These are phyloP conservation scores for Ananas comosus DNA, from an alignment of 176 grass and related monocot genomes.

Conservation along the genomic window DNA sequence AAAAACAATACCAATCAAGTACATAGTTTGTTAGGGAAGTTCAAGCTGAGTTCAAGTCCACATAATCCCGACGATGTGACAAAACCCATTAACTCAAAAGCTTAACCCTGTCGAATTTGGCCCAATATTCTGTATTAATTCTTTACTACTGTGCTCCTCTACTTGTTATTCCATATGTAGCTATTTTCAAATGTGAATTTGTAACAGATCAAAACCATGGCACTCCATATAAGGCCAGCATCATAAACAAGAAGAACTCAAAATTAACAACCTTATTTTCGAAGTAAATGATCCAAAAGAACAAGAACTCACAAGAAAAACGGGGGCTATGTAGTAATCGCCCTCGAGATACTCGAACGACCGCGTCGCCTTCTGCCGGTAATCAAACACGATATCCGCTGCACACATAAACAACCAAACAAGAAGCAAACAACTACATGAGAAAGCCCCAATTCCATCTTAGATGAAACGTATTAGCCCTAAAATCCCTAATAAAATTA, in stretches of 20 bases:
- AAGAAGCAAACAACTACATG: neutral
- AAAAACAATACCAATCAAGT: too few relatives aligned
- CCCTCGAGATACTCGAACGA: constrained; percentile 83
- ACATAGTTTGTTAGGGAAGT: too few relatives aligned
- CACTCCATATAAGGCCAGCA: neutral
- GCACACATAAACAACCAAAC: constrained; percentile 24
- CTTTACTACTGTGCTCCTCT: too few relatives aligned
- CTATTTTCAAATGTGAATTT: neutral
- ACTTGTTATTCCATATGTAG: too few relatives aligned
- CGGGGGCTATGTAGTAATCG: constrained; percentile 85
- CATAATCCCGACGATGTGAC: too few relatives aligned
- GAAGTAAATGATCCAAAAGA: neutral
- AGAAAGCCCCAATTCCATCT: neutral
- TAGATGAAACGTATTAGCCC: neutral
- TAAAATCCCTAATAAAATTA: neutral
- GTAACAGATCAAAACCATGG: neutral
- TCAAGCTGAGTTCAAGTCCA: too few relatives aligned
- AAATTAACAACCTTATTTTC: neutral
- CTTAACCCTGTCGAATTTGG: too few relatives aligned
- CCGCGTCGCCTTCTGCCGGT: constrained; percentile 82
- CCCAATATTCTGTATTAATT: too few relatives aligned
- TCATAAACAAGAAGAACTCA: neutral
- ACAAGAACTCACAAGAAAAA: constrained; percentile 63
- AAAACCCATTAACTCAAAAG: too few relatives aligned
- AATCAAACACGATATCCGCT: constrained; percentile 96